Conservation (phyloP, 306 rosid species). For the Cucurbita maxima region DNA sequence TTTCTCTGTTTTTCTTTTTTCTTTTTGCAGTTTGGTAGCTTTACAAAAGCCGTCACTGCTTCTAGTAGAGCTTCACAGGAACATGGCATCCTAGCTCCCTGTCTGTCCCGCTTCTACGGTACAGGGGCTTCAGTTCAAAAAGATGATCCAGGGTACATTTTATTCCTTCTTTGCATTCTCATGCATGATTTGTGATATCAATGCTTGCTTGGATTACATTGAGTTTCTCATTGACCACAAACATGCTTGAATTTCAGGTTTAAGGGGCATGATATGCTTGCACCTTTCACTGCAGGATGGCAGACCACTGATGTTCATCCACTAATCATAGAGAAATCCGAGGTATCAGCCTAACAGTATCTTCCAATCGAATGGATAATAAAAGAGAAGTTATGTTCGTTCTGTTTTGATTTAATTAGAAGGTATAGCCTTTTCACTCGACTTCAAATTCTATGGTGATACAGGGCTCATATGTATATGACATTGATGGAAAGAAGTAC, state of each 20-base stretch:
- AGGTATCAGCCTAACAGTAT: slow-evolving; percentile 19
- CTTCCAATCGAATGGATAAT: not conserved
- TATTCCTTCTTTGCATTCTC: not conserved
- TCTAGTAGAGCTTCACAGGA: slow-evolving; percentile 24
- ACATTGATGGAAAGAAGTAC: slow-evolving; percentile 68
- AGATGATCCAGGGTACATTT: slow-evolving; percentile 41
- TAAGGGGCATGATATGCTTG: slow-evolving; percentile 87
- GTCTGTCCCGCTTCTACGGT: slow-evolving; percentile 30
- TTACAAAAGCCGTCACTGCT: slow-evolving; percentile 25
- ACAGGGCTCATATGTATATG: slow-evolving; percentile 91
- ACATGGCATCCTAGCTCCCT: slow-evolving; percentile 21
- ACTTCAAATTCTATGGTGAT: slow-evolving; percentile 2
- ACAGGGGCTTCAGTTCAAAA: slow-evolving; percentile 37
- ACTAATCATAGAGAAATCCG: slow-evolving; percentile 67
- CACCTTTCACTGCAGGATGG: slow-evolving; percentile 97
- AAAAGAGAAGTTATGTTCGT: not conserved
- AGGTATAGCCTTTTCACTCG: not conserved
- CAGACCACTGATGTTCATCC: slow-evolving; percentile 49
- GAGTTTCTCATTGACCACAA: not conserved
- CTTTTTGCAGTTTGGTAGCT: slow-evolving; percentile 33
- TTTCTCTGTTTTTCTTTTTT: not conserved
- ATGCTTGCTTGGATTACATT: not conserved
- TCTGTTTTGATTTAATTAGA: not conserved
- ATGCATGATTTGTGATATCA: not conserved
- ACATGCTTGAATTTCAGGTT: slow-evolving; percentile 33